Base-by-base conservation (phyloP, 306 rosid genomes). In the Citrullus mucosospermus region DNA sequence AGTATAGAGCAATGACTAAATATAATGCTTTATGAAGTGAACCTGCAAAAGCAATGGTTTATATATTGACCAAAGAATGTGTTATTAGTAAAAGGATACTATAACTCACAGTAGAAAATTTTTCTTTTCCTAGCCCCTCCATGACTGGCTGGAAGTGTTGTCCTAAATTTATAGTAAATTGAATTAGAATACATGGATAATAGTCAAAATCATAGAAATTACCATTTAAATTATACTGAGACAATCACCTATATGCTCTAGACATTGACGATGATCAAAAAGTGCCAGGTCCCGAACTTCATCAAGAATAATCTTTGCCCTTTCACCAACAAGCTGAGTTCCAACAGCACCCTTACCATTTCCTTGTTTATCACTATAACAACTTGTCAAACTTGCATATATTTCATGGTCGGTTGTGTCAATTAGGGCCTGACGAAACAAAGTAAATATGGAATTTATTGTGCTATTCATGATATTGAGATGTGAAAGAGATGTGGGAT, bases 341-440 rank as follows among this genome's bases (percentile, higher is more conserved):
- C 90, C 97, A 83, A 95, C 96, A 81, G 79, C 90, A 79, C 98
- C 97, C 85, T 88, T 92, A 73, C 84, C 93, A 82, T 88, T 89
- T 72, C 81, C 90, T 78, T 71, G 80, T 81, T 84, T 89, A 81
- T 84, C 88, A 54, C 84, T 87, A 72, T 83, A 87, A 83, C 90
- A 86, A 84, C 92, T 87, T 39, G 92, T 95, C 89, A 95, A 84
- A 74, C 86, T 88, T 76, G 55, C 81, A 85, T 82, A 89, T 77
- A 95, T 90, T 85, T 92, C 98, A 50, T 67, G 89, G 83, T 95
- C 97, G 53, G 86, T 82, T 51, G 96, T 91, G 77, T 88, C 89
- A 80, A 91, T 76, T 34, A 95, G 91, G 68, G 98, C 98, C 98
- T 95, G 88, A 81, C 41, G 76, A 76, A 39, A 58, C 79, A 34